Evolutionary conservation across 2,329 filamentous ascomycete species (phyloP).

Genomic region (Epichloe uncinata): DNA sequence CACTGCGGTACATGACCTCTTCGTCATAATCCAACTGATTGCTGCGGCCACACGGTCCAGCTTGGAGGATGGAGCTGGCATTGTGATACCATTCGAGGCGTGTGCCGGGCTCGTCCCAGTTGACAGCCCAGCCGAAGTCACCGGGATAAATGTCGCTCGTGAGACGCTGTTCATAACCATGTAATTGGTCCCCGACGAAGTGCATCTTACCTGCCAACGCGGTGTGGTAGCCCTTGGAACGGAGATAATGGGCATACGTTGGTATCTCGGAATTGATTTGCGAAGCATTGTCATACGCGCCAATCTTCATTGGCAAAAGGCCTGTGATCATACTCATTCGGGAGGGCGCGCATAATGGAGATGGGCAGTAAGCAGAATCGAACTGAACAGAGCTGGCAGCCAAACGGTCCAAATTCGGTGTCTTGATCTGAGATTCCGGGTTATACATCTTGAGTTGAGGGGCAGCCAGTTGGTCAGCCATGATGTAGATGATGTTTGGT

Average conservation of each 20-base stretch:
- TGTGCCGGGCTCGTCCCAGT: slow-evolving; percentile 83
- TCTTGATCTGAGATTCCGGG: slow-evolving; percentile 76
- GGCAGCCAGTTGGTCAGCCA: slow-evolving; percentile 90
- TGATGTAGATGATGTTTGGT: slow-evolving; percentile 58
- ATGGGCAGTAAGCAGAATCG: slow-evolving; percentile 88
- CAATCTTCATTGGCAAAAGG: slow-evolving; percentile 81
- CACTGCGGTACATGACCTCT: slow-evolving; percentile 86
- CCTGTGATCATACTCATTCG: slow-evolving; percentile 92
- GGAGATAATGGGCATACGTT: slow-evolving; percentile 86
- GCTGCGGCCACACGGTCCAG: slow-evolving; percentile 75
- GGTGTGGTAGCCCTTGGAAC: slow-evolving; percentile 75
- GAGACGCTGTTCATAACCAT: slow-evolving; percentile 83
- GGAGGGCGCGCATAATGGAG: slow-evolving; percentile 81
- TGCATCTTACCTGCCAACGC: slow-evolving; percentile 94
- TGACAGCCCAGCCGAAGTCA: slow-evolving; percentile 88
- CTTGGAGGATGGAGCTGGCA: slow-evolving; percentile 83
- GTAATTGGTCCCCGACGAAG: slow-evolving; percentile 87
- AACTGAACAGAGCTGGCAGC: slow-evolving; percentile 77
- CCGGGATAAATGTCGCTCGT: slow-evolving; percentile 95
- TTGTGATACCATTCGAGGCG: slow-evolving; percentile 95
- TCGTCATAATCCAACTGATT: slow-evolving; percentile 96
- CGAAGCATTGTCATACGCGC: slow-evolving; percentile 81
- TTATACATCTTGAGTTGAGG: slow-evolving; percentile 90
- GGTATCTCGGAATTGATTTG: slow-evolving; percentile 74
- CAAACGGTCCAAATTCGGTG: slow-evolving; percentile 74